Evolutionary conservation across 805 yeast genomes (phyloP).

Genomic region (Cyberlindnera japonica): DNA sequence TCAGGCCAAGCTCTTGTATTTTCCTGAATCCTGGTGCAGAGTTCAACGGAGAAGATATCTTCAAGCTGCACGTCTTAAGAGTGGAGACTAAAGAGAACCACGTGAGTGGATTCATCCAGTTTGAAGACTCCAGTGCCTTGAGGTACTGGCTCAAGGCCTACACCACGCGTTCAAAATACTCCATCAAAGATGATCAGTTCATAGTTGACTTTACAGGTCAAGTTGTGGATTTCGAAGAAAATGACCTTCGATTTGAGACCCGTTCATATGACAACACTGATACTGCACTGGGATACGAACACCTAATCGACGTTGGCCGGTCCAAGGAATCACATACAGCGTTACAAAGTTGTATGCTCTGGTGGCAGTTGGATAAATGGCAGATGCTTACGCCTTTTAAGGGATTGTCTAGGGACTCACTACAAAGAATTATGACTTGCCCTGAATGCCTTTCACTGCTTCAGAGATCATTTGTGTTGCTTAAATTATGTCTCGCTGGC

Average conservation of each 20-base stretch:
- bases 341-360: constrained; percentile 10
- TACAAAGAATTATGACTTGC: constrained; percentile 15
- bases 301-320: background rate
- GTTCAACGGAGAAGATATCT: constrained; percentile 8
- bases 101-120: constrained; percentile 9
- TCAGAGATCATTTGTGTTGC: constrained; percentile 15
- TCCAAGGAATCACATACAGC: background rate
- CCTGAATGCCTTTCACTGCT: constrained; percentile 15
- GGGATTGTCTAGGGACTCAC: constrained; percentile 6
- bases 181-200: background rate
- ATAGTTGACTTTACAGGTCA: constrained; percentile 12
- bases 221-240: constrained; percentile 22
- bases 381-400: constrained; percentile 20
- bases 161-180: background rate
- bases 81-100: constrained; percentile 1
- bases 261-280: background rate
- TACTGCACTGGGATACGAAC: background rate
- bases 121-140: constrained; percentile 3
- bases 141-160: constrained; percentile 11
- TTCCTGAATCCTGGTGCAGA: constrained; percentile 19
- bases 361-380: constrained; percentile 23
- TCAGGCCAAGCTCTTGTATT: constrained; percentile 15
- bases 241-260: constrained; percentile 16
- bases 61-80: constrained; percentile 10
- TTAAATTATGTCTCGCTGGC: constrained; percentile 15